Percentiles rank a stretch among this genome's conserved stretches.
These are phyloP conservation scores for Acanthamoeba triangularis DNA, from an alignment of 208 protist genomes.

Conservation along the genomic window DNA sequence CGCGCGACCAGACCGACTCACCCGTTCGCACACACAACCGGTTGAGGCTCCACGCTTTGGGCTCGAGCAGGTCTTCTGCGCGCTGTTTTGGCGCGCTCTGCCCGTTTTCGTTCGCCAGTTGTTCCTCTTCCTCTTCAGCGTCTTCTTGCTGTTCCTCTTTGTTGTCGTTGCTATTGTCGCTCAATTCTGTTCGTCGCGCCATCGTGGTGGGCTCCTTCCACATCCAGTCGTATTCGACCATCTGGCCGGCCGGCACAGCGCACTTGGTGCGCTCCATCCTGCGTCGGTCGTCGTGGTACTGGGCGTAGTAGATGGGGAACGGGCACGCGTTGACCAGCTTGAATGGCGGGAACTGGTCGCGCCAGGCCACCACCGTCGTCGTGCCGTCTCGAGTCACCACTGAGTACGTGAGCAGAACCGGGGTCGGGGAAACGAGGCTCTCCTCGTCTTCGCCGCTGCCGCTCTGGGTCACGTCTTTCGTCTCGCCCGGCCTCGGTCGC, in stretches of 20 bases:
- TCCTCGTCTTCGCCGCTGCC: not conserved
- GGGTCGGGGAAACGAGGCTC: not conserved
- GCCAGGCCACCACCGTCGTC: conserved; percentile 18
- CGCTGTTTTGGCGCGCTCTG: not conserved
- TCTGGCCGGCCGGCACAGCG: not conserved
- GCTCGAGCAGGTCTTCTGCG: conserved; percentile 1
- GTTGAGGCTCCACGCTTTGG: conserved; percentile 36
- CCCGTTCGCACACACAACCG: not conserved
- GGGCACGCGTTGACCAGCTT: conserved; percentile 15
- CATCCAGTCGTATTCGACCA: conserved; percentile 42
- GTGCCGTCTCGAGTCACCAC: conserved; percentile 15
- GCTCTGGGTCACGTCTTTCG: not conserved
- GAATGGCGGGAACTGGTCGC: conserved; percentile 24
- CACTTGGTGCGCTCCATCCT: not conserved
- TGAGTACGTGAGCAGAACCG: conserved; percentile 40
- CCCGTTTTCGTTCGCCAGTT: not conserved
- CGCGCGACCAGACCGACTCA: conserved; percentile 27
- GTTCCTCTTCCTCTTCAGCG: not conserved
- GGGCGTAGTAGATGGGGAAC: conserved; percentile 15
- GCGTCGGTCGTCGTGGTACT: conserved; percentile 27
- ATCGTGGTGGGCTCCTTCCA: not conserved
- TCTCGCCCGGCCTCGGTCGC: not conserved
- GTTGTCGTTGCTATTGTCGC: not conserved
- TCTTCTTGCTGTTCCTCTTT: not conserved
- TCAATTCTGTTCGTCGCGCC: not conserved